Evolutionary conservation across 2,329 filamentous ascomycete species (phyloP), one percentile per base, ranked within the genome.

Genomic region (Pseudovirgaria hyperparasitica): DNA sequence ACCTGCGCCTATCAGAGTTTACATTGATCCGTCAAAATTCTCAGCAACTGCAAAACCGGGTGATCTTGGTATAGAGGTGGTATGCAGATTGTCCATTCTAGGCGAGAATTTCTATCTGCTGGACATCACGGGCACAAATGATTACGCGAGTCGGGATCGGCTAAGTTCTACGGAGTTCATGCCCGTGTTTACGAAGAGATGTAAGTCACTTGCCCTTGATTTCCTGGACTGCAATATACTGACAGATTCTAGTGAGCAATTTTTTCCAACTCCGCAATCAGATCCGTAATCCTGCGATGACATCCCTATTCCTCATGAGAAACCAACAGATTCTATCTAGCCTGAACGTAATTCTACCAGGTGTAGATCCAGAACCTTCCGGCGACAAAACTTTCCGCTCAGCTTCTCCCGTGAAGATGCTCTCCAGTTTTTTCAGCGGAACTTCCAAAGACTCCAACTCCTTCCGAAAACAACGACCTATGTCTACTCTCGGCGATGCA

Each of bases 371-470:
- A 72, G 48, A 47, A 6, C 42, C 40, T 12, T 40, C 41, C 21
- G 26, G 29, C 14, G 53, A 55, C 15, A 39, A 38, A n/a, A 75
- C 73, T 1, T 81, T 82, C 45, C 67, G 87, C 7, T 74, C 75
- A 4, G 71, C 77, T n/a, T 94, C 86, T 1, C 86, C 87, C 0
- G 82, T 92, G 25, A 96, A 94, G 50, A 66, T 93, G 44, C 63
- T 96, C 10, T 92, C 86, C 0, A 92, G 70, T 44, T 71, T 94
- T 28, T 72, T 92, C 41, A 70, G 72, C 18, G 70, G 72, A 14
- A 65, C 55, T 11, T 52, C 63, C 18, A 64, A 60, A 23, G 52
- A 54, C 12, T 38, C 43, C 18, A 41, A 44, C 13, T 39, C 42
- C 17, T 25, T 33, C 8, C 42, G 47, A 13, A 56, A 43, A 29